Conservation (phyloP, 2,329 filamentous ascomycete genomes). For the Raffaelea arxii region DNA sequence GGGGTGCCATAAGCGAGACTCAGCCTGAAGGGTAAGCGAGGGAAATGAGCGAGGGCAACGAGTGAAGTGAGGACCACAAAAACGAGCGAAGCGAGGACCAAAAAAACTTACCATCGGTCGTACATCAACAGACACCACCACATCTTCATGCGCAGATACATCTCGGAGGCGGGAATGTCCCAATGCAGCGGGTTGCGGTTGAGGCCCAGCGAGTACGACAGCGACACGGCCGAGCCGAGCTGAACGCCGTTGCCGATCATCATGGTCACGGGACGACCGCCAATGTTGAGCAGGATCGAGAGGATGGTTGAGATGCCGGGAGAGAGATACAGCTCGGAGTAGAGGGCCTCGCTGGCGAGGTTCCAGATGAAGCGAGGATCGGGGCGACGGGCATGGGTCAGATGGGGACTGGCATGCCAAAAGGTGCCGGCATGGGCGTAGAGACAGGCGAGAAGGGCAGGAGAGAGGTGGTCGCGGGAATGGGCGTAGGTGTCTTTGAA, state of each 20-base stretch:
- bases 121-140: constrained; percentile 48
- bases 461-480: constrained; percentile 39
- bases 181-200: constrained; percentile 43
- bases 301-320: constrained; percentile 49
- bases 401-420: constrained; percentile 42
- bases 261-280: constrained; percentile 49
- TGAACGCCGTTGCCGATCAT: constrained; percentile 47
- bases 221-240: constrained; percentile 38
- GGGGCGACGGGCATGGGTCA: constrained; percentile 37
- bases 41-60: neutral
- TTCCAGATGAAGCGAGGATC: constrained; percentile 55
- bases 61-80: neutral
- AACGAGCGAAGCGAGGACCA: neutral
- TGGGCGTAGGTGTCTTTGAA: constrained; percentile 35
- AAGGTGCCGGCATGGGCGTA: constrained; percentile 49
- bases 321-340: constrained; percentile 44
- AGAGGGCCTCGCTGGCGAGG: constrained; percentile 47
- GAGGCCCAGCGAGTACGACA: constrained; percentile 44
- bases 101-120: constrained; percentile 36
- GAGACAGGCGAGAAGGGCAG: constrained; percentile 45
- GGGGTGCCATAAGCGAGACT: constrained; percentile 45
- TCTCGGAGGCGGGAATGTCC: constrained; percentile 41
- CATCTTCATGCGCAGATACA: constrained; percentile 39
- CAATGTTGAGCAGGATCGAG: constrained; percentile 47
- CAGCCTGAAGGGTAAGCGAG: constrained; percentile 15